A percentile compares a stretch with the other conserved stretches of the same genome.
These are phyloP conservation scores for Ganoderma leucocontextum DNA, from an alignment of 1,284 basidiomycete species.

Conservation along the genomic window DNA sequence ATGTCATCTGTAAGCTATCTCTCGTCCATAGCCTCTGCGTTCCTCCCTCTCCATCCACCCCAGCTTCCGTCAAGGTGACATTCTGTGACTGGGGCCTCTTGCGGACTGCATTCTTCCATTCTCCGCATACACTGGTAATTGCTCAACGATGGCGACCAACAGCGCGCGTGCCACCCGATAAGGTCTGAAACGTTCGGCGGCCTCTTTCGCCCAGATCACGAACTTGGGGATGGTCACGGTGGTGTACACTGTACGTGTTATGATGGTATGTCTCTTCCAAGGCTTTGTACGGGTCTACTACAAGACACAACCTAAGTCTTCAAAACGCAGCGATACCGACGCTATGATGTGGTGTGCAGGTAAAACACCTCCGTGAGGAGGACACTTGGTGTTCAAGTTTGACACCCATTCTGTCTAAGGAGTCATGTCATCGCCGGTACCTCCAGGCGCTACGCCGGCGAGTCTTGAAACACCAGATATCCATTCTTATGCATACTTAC, in stretches of 20 bases:
- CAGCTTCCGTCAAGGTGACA: conserved; percentile 19
- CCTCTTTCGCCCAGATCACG: too few species aligned
- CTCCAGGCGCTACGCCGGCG: neutral
- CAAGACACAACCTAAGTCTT: neutral
- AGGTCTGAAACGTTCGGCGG: too few species aligned
- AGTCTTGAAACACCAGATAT: neutral
- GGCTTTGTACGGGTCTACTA: too few species aligned
- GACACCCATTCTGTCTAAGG: neutral
- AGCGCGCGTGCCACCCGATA: neutral
- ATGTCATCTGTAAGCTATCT: too few species aligned
- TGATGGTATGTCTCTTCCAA: too few species aligned
- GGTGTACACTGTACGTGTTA: too few species aligned
- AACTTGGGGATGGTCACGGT: too few species aligned
- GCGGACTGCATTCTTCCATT: too few species aligned
- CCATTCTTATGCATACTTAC: neutral
- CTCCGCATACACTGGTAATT: neutral
- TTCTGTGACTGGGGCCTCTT: too few species aligned
- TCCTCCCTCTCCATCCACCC: neutral
- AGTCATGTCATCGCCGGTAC: neutral
- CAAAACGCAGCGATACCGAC: neutral
- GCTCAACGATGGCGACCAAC: neutral
- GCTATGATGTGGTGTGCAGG: neutral
- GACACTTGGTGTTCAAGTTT: neutral
- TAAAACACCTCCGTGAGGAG: neutral
- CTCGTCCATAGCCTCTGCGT: too few species aligned